Percentiles rank a stretch among this genome's conserved stretches.
Conservation (phyloP, 495 filamentous ascomycete species). For the Aspergillus baeticus region DNA sequence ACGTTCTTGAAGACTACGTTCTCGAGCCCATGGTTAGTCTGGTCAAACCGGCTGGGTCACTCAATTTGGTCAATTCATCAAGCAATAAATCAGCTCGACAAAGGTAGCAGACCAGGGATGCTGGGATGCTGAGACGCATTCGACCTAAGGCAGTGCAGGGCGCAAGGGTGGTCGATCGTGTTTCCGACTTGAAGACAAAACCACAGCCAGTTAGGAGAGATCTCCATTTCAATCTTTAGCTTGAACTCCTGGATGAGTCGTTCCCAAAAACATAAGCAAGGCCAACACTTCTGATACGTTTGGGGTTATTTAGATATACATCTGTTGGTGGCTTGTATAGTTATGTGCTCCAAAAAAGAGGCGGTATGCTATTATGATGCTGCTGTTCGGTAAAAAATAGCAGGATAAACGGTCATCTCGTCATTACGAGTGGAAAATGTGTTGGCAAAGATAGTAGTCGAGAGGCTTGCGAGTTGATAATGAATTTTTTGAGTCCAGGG, state of each 20-base stretch:
- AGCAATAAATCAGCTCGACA: constrained; percentile 20
- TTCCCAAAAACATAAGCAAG: too few relatives aligned
- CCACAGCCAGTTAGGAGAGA: constrained; percentile 4
- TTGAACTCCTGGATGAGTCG: constrained; percentile 22
- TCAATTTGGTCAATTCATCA: constrained; percentile 9
- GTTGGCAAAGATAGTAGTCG: too few relatives aligned
- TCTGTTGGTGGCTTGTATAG: constrained; percentile 22
- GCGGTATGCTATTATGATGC: constrained; percentile 28
- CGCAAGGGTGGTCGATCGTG: constrained; percentile 19
- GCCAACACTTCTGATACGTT: constrained; percentile 27
- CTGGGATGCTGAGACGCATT: constrained; percentile 20
- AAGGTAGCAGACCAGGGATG: not conserved
- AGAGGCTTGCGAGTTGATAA: too few relatives aligned
- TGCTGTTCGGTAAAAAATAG: constrained; percentile 22
- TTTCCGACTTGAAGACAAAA: constrained; percentile 5
- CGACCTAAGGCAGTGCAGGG: constrained; percentile 17
- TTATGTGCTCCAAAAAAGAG: too few relatives aligned
- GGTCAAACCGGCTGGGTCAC: too few relatives aligned
- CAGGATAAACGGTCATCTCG: too few relatives aligned
- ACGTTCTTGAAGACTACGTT: constrained; percentile 19
- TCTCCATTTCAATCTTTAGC: constrained; percentile 21
- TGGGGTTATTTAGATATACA: constrained; percentile 19
- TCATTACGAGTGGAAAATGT: too few relatives aligned
- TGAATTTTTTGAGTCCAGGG: too few relatives aligned
- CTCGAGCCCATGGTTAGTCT: too few relatives aligned